Conservation (phyloP, 2,329 filamentous ascomycete genomes). For the Chalaropsis ovoidea region DNA sequence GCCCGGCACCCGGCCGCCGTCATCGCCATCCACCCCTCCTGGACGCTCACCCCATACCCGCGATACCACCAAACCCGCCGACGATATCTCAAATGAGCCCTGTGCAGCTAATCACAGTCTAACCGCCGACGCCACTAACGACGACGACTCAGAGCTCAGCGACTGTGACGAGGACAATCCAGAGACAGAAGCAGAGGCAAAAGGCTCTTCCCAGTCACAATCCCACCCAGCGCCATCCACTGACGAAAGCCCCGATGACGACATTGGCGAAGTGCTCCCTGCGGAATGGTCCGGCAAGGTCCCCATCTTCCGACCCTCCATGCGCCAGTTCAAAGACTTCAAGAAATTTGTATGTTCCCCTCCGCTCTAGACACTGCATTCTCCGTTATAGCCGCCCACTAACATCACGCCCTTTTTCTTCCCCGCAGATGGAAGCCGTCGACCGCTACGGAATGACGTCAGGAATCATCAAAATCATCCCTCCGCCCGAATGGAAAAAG, state of each 20-base stretch:
- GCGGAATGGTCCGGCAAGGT: constrained; percentile 87
- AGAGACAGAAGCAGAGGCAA: constrained; percentile 18
- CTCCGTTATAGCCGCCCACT: not conserved
- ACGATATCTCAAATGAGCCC: not conserved
- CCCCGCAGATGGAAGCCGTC: constrained; percentile 59
- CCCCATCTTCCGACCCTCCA: constrained; percentile 88
- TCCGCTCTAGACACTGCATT: not conserved
- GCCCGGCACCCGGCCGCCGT: not conserved
- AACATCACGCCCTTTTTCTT: not conserved
- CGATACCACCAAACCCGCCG: not conserved
- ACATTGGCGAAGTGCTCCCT: constrained; percentile 69
- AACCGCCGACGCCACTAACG: not conserved
- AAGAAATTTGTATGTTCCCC: constrained; percentile 62
- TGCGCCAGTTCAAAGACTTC: constrained; percentile 92
- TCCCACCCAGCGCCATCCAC: constrained; percentile 15
- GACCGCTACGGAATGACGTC: constrained; percentile 95
- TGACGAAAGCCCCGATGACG: constrained; percentile 39
- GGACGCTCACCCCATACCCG: not conserved
- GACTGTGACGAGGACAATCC: constrained; percentile 45
- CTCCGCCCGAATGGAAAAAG: constrained; percentile 85
- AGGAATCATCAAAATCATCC: constrained; percentile 91
- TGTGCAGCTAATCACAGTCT: not conserved
- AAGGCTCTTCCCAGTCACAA: constrained; percentile 7
- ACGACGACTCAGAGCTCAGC: constrained; percentile 53
- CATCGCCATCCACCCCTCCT: not conserved